phyloP scores from a whole-genome alignment of 1,284 basidiomycete genomes.

The Hemileia vastatrix region DNA sequence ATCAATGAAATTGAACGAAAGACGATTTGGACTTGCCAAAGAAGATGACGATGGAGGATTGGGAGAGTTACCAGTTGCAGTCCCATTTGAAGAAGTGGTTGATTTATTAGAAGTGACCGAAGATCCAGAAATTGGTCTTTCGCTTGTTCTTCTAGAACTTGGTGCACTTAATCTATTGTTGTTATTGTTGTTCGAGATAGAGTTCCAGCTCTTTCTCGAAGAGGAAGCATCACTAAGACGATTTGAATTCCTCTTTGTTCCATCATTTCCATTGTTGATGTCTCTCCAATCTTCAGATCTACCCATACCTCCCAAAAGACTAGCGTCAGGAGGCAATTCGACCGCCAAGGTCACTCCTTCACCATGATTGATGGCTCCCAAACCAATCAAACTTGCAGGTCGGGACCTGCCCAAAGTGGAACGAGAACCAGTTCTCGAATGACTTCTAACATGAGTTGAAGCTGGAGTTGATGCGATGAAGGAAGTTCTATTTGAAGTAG shows the following conservation, averaged over 20 bases:
- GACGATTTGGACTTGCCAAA: not conserved
- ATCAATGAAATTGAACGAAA: not conserved
- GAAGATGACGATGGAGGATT: slow-evolving; percentile 21
- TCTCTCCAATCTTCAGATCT: not conserved
- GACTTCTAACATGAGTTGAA: not conserved
- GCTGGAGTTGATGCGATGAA: not conserved
- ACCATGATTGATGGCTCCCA: not conserved
- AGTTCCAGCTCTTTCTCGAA: slow-evolving; percentile 2
- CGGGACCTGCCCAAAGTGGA: not conserved
- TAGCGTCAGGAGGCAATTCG: not conserved
- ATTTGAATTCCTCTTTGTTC: not conserved
- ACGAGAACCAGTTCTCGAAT: not conserved
- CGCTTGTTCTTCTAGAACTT: slow-evolving; percentile 27
- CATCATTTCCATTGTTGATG: not conserved
- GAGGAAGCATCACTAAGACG: not conserved
- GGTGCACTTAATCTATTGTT: slow-evolving; percentile 14
- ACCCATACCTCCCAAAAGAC: not conserved
- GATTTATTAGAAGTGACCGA: slow-evolving; percentile 8
- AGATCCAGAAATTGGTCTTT: slow-evolving; percentile 23
- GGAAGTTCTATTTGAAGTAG: not conserved
- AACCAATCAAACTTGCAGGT: not conserved
- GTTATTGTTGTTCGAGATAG: slow-evolving; percentile 4
- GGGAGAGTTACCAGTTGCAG: slow-evolving; percentile 11
- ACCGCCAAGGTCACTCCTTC: not conserved
- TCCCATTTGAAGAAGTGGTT: slow-evolving; percentile 16